Evolutionary conservation across 768 basidiomycete species (phyloP), one percentile per base, ranked within the genome.

Genomic region (Termitomyces sp.): DNA sequence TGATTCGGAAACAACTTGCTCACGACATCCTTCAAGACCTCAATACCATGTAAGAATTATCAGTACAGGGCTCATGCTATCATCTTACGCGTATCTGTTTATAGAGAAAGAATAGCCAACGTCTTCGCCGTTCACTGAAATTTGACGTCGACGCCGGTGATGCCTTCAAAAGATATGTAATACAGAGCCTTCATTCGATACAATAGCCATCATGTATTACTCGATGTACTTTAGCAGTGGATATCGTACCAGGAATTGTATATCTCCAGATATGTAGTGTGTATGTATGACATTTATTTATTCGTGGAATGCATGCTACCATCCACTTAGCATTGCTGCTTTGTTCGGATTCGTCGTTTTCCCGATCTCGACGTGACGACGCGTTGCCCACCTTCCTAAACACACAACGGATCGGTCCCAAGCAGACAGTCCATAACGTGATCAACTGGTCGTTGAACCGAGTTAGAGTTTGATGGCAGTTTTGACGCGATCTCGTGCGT

Each of bases 291-390:
- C 72, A 43, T 72, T 72, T 13, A 65, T 60, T 20, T 65, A 63
- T 30, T 76, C 76, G 62, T 80, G 76, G 55, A 79, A 78, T 27
- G 76, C 70, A 66, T 78, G 76, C 22, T 76, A 69, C 78, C 76
- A 79, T n/a, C 75, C 76, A 78, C 56, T 75, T 74, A 32, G 74
- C 69, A 12, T 58, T 44, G 33, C 66, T 3, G 50, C 34, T 52
- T 76, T 73, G 4, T 69, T 65, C 6, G 33, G 43, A 43, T 69
- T 69, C 4, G 76, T 79, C 44, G 75, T 76, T 65, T 14, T 70
- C 76, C 77, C 76, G 26, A 79, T 73, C 74, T 69, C 2, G 76
- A 79, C 3, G 76, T 73, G 54, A 79, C 76, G 30, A 77, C 70
- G 59, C 76, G 59, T 2, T 70, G 68, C 3, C 67, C 68, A 33